Evolutionary conservation across 495 filamentous ascomycete genomes (phyloP).

Genomic region (Podospora sp.): DNA sequence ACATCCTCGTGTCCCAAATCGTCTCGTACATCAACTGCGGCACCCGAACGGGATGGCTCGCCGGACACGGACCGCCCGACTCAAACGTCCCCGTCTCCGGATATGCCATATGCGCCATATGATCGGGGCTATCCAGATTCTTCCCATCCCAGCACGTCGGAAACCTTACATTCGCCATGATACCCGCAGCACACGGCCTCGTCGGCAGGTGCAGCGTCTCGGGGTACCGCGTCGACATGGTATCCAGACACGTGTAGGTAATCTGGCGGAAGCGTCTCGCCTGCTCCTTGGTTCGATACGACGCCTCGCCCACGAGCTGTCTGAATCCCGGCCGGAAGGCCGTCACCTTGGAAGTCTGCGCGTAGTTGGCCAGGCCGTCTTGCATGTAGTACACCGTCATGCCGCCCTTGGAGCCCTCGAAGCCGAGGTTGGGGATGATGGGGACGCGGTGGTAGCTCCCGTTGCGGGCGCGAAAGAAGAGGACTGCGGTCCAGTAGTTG

Average conservation of each 20-base stretch:
- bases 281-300: conserved; percentile 36
- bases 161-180: conserved; percentile 40
- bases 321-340: conserved; percentile 60
- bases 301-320: conserved; percentile 69
- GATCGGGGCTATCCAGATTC: conserved; percentile 40
- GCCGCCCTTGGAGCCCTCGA: conserved; percentile 32
- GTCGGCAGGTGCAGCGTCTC: conserved; percentile 33
- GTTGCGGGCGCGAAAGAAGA: conserved; percentile 40
- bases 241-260: conserved; percentile 39
- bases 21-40: conserved; percentile 49
- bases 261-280: conserved; percentile 42
- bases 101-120: conserved; percentile 45
- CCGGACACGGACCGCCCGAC: conserved; percentile 35
- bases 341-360: conserved; percentile 38
- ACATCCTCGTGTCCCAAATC: conserved; percentile 40
- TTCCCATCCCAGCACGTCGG: conserved; percentile 35
- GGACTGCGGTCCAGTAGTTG: conserved; percentile 46
- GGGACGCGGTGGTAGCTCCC: conserved; percentile 42
- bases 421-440: conserved; percentile 20
- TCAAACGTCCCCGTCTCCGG: conserved; percentile 40
- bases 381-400: conserved; percentile 44
- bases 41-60: conserved; percentile 39
- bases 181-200: conserved; percentile 37
- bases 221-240: conserved; percentile 30
- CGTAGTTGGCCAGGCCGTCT: conserved; percentile 33